phyloP scores from a whole-genome alignment of 768 basidiomycete genomes.

The Ephemerocybe angulata region DNA sequence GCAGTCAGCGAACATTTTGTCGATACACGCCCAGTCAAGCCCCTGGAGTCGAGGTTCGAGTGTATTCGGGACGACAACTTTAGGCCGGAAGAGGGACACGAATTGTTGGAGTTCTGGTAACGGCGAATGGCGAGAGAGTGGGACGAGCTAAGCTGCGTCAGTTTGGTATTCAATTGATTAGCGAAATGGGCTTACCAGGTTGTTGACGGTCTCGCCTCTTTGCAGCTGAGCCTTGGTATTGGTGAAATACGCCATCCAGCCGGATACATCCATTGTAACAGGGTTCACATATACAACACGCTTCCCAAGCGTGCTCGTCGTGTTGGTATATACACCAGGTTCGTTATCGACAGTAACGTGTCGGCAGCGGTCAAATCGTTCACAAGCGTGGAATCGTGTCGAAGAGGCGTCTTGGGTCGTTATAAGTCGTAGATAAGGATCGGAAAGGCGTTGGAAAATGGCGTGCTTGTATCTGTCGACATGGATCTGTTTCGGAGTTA shows the following conservation, averaged over 20 bases:
- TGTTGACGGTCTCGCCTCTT: slow-evolving; percentile 44
- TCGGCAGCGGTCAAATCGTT: slow-evolving; percentile 72
- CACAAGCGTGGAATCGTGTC: slow-evolving; percentile 93
- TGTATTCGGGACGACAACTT: slow-evolving; percentile 76
- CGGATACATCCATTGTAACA: slow-evolving; percentile 58
- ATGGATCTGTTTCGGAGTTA: slow-evolving; percentile 57
- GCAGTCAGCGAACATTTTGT: slow-evolving; percentile 61
- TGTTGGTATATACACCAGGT: slow-evolving; percentile 21
- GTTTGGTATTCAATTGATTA: not conserved
- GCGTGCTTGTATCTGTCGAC: slow-evolving; percentile 83
- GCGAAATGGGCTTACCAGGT: slow-evolving; percentile 48
- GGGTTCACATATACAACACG: slow-evolving; percentile 84
- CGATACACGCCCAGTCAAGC: slow-evolving; percentile 73
- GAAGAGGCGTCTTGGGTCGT: slow-evolving; percentile 54
- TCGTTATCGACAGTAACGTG: slow-evolving; percentile 48
- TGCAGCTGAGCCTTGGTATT: slow-evolving; percentile 38
- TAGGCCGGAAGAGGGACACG: slow-evolving; percentile 78
- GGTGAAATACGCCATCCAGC: slow-evolving; percentile 46
- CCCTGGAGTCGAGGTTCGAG: slow-evolving; percentile 46
- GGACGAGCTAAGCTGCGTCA: slow-evolving; percentile 66
- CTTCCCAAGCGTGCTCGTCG: slow-evolving; percentile 43
- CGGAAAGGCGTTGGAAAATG: slow-evolving; percentile 55
- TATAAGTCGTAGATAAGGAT: slow-evolving; percentile 59
- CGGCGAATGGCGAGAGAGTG: slow-evolving; percentile 82
- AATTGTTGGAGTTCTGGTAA: slow-evolving; percentile 82